phyloP scores from a whole-genome alignment of 768 basidiomycete species.

The Kwoniella sp. region DNA sequence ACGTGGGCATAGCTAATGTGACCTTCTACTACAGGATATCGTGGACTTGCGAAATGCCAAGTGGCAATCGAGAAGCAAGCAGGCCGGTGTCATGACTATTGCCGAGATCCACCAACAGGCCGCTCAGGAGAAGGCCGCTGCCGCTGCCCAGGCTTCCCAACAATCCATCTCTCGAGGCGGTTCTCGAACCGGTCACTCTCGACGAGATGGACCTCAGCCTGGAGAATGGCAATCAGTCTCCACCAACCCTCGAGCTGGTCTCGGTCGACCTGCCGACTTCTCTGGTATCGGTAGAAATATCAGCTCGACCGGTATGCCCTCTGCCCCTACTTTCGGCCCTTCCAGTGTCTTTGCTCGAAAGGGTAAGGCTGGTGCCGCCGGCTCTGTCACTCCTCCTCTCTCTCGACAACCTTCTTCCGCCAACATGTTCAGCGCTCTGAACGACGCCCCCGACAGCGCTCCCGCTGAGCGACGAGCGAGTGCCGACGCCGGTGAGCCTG shows the following conservation, averaged over 20 bases:
- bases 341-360: slow-evolving; percentile 70
- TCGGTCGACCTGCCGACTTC: slow-evolving; percentile 47
- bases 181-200: slow-evolving; percentile 80
- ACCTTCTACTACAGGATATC: slow-evolving; percentile 66
- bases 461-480: slow-evolving; percentile 23
- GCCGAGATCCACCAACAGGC: slow-evolving; percentile 80
- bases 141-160: slow-evolving; percentile 66
- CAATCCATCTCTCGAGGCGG: slow-evolving; percentile 85
- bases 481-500: slow-evolving; percentile 59
- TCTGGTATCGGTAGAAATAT: slow-evolving; percentile 54
- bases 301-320: slow-evolving; percentile 60
- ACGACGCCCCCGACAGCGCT: slow-evolving; percentile 56
- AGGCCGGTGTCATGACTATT: slow-evolving; percentile 81
- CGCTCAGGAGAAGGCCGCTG: slow-evolving; percentile 68
- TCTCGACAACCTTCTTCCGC: slow-evolving; percentile 76
- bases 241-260: slow-evolving; percentile 61
- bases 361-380: slow-evolving; percentile 62
- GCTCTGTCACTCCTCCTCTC: slow-evolving; percentile 66
- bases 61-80: slow-evolving; percentile 73
- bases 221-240: slow-evolving; percentile 81
- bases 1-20: too few relatives aligned
- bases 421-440: slow-evolving; percentile 71
- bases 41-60: slow-evolving; percentile 81
- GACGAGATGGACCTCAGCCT: slow-evolving; percentile 61
- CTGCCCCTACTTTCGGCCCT: slow-evolving; percentile 76